Evolutionary conservation across 2,329 filamentous ascomycete species (phyloP).

Genomic region (Verticillium nubilum): DNA sequence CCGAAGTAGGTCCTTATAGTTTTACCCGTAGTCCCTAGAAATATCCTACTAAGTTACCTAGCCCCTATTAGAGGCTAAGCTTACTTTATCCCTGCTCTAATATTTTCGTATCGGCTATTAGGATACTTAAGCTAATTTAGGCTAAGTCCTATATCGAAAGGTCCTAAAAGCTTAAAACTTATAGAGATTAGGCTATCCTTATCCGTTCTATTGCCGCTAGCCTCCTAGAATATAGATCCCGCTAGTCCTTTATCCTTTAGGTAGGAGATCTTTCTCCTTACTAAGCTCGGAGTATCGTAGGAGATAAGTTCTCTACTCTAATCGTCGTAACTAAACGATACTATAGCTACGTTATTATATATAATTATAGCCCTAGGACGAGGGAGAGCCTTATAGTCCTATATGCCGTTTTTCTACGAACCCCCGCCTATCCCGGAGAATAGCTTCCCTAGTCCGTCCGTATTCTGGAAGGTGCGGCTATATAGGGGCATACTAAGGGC

Average conservation of each 20-base stretch:
- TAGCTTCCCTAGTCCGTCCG: slow-evolving; percentile 63
- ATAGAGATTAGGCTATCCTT: slow-evolving; percentile 61
- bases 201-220: slow-evolving; percentile 66
- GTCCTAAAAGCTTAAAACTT: slow-evolving; percentile 31
- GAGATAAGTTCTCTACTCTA: slow-evolving; percentile 62
- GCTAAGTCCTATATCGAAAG: slow-evolving; percentile 34
- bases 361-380: slow-evolving; percentile 58
- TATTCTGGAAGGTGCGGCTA: slow-evolving; percentile 77
- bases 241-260: slow-evolving; percentile 64
- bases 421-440: slow-evolving; percentile 72
- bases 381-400: slow-evolving; percentile 85
- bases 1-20: not conserved
- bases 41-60: not conserved
- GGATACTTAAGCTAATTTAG: slow-evolving; percentile 49
- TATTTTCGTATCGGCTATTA: slow-evolving; percentile 49
- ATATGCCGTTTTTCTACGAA: slow-evolving; percentile 78
- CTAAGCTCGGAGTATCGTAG: slow-evolving; percentile 69
- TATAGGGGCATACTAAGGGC: slow-evolving; percentile 91
- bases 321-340: slow-evolving; percentile 73
- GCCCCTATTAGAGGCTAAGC: not conserved
- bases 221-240: slow-evolving; percentile 98
- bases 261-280: slow-evolving; percentile 64
- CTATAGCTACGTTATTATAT: slow-evolving; percentile 57
- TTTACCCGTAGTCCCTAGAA: not conserved
- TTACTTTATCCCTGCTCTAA: slow-evolving; percentile 27